Conservation (phyloP, 495 filamentous ascomycete genomes). For the Penicillium parvum region DNA sequence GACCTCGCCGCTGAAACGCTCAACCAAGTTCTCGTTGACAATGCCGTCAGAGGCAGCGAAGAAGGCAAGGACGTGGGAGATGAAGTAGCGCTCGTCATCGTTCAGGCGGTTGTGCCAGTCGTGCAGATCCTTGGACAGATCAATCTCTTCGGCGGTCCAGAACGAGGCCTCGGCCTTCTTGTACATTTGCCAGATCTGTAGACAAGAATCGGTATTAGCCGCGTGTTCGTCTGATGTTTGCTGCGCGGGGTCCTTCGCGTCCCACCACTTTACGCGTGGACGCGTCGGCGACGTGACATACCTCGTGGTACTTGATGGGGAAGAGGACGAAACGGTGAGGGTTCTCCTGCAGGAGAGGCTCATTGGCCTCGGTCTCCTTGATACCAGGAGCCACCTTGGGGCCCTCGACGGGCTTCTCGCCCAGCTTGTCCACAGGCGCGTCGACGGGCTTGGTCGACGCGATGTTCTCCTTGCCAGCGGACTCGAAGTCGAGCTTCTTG, state of each 20-base stretch:
- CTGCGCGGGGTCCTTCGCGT: constrained; percentile 6
- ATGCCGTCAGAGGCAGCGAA: constrained; percentile 99
- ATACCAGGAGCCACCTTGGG: constrained; percentile 54
- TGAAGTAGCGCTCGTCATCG: constrained; percentile 95
- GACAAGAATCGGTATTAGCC: constrained; percentile 10
- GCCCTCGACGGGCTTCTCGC: constrained; percentile 44
- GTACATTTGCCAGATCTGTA: constrained; percentile 99
- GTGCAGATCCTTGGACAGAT: constrained; percentile 96
- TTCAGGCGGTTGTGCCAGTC: constrained; percentile 98
- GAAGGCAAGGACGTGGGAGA: constrained; percentile 98
- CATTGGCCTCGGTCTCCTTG: constrained; percentile 69
- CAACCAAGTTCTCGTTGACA: constrained; percentile 98
- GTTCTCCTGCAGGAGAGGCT: constrained; percentile 94
- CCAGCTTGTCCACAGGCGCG: constrained; percentile 46
- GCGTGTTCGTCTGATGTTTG: constrained; percentile 15
- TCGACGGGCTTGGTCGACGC: constrained; percentile 49
- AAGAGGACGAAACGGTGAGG: constrained; percentile 95
- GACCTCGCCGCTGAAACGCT: constrained; percentile 96
- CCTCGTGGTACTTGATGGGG: constrained; percentile 99
- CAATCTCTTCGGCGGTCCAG: constrained; percentile 99
- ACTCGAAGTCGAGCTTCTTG: constrained; percentile 80
- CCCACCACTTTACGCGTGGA: constrained; percentile 64
- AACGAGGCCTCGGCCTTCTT: constrained; percentile 99
- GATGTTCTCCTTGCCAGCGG: constrained; percentile 78
- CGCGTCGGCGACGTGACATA: constrained; percentile 59